Evolutionary conservation across 495 filamentous ascomycete genomes (phyloP).

Genomic region (Aspergillus cavernicola): DNA sequence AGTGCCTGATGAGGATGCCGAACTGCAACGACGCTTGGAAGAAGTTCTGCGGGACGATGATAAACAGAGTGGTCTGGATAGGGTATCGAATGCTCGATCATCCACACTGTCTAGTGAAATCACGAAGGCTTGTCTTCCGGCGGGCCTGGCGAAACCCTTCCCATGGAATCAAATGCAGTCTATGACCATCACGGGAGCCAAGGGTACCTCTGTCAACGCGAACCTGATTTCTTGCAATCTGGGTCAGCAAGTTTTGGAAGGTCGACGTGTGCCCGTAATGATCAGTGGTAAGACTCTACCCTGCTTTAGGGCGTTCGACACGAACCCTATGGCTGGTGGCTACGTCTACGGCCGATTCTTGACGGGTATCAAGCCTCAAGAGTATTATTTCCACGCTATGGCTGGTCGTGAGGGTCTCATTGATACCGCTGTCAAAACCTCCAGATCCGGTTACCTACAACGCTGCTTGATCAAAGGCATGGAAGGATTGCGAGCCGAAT

Average conservation of each 20-base stretch:
- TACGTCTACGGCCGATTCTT: slow-evolving; percentile 96
- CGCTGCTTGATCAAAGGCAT: slow-evolving; percentile 98
- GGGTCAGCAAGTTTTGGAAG: slow-evolving; percentile 95
- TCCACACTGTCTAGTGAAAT: slow-evolving; percentile 72
- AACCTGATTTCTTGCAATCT: slow-evolving; percentile 97
- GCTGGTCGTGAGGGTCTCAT: slow-evolving; percentile 97
- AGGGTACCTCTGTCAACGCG: slow-evolving; percentile 89
- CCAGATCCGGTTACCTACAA: slow-evolving; percentile 92
- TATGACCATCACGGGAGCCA: slow-evolving; percentile 96
- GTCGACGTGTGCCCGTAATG: slow-evolving; percentile 93
- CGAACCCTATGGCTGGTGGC: slow-evolving; percentile 83
- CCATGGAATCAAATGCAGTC: slow-evolving; percentile 98
- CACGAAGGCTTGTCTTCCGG: slow-evolving; percentile 72
- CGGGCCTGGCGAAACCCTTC: slow-evolving; percentile 83
- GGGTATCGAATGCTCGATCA: slow-evolving; percentile 72
- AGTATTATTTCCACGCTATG: slow-evolving; percentile 99
- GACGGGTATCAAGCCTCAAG: slow-evolving; percentile 94
- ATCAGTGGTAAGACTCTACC: slow-evolving; percentile 95
- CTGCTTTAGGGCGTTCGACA: slow-evolving; percentile 90
- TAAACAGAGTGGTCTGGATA: slow-evolving; percentile 85
- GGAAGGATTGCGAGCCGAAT: slow-evolving; percentile 89
- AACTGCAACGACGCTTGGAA: slow-evolving; percentile 74
- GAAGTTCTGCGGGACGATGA: slow-evolving; percentile 85
- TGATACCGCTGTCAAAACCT: slow-evolving; percentile 98
- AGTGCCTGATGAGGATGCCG: slow-evolving; percentile 55